These are phyloP conservation scores for Phytopythium montanum DNA, from an alignment of 352 stramenopile species.

Conservation along the genomic window DNA sequence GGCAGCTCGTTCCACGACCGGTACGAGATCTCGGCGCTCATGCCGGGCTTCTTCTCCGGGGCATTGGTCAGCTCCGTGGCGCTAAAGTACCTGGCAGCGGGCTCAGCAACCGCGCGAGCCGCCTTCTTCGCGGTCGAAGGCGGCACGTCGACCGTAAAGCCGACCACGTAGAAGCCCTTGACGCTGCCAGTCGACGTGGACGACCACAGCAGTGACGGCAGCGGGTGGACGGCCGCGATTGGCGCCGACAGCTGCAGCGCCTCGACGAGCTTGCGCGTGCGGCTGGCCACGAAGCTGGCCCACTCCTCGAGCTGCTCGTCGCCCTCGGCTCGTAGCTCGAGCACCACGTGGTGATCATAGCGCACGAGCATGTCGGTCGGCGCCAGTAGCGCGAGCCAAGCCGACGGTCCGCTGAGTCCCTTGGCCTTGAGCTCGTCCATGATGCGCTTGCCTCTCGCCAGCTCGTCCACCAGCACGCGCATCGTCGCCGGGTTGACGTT, in stretches of 20 bases:
- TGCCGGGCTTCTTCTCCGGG: constrained; percentile 50
- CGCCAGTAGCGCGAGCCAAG: constrained; percentile 76
- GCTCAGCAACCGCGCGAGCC: constrained; percentile 39
- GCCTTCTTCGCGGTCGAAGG: constrained; percentile 23
- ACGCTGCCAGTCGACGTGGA: not conserved
- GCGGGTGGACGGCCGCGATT: constrained; percentile 62
- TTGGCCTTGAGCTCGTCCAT: constrained; percentile 66
- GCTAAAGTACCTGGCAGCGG: constrained; percentile 73
- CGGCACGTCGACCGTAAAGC: constrained; percentile 41
- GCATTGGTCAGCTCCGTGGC: constrained; percentile 66
- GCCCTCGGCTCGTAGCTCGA: constrained; percentile 51
- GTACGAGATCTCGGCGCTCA: constrained; percentile 60
- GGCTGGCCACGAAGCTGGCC: constrained; percentile 75
- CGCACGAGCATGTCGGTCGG: constrained; percentile 75
- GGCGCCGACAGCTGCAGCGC: constrained; percentile 65
- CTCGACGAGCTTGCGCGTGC: constrained; percentile 82
- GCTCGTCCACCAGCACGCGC: constrained; percentile 70
- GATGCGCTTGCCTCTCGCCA: constrained; percentile 66
- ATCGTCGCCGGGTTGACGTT: constrained; percentile 83
- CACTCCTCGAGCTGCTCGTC: constrained; percentile 64
- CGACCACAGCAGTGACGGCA: constrained; percentile 56
- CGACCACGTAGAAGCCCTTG: constrained; percentile 69
- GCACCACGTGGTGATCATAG: constrained; percentile 79
- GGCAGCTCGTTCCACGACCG: constrained; percentile 71
- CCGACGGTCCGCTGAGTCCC: constrained; percentile 57